These are phyloP conservation scores for Penicillium ochrochloron DNA, from an alignment of 495 filamentous ascomycete species.

Conservation along the genomic window DNA sequence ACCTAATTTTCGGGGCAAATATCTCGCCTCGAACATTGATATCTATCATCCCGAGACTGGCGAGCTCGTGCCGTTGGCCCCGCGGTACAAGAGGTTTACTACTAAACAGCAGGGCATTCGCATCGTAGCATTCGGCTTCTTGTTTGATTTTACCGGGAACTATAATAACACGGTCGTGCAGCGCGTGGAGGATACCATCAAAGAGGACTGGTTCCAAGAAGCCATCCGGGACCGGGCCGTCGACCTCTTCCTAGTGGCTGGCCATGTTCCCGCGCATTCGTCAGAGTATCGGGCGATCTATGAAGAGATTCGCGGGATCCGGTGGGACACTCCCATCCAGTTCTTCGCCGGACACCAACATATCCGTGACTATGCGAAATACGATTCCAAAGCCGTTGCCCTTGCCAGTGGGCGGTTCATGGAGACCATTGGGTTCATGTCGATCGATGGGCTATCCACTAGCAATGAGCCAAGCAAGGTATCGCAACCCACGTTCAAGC, in stretches of 20 bases:
- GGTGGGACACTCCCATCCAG: constrained; percentile 82
- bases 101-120: constrained; percentile 86
- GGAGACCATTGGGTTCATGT: constrained; percentile 97
- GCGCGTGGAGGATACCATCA: constrained; percentile 74
- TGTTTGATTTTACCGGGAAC: constrained; percentile 91
- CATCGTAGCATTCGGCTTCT: constrained; percentile 87
- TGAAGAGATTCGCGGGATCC: constrained; percentile 73
- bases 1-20: constrained; percentile 74
- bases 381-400: constrained; percentile 78
- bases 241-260: constrained; percentile 85
- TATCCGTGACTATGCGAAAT: constrained; percentile 81
- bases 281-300: constrained; percentile 78
- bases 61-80: constrained; percentile 74
- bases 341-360: constrained; percentile 95
- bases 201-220: constrained; percentile 86
- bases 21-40: constrained; percentile 91
- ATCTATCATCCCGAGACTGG: constrained; percentile 74
- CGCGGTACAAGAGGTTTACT: constrained; percentile 81
- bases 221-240: constrained; percentile 78
- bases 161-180: constrained; percentile 87
- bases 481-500: constrained; percentile 62
- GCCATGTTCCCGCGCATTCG: constrained; percentile 83
- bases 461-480: constrained; percentile 38
- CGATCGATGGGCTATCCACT: constrained; percentile 70
- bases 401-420: constrained; percentile 94